These are phyloP conservation scores for Colletotrichum sp. DNA, from an alignment of 2,329 filamentous ascomycete species.

Conservation along the genomic window DNA sequence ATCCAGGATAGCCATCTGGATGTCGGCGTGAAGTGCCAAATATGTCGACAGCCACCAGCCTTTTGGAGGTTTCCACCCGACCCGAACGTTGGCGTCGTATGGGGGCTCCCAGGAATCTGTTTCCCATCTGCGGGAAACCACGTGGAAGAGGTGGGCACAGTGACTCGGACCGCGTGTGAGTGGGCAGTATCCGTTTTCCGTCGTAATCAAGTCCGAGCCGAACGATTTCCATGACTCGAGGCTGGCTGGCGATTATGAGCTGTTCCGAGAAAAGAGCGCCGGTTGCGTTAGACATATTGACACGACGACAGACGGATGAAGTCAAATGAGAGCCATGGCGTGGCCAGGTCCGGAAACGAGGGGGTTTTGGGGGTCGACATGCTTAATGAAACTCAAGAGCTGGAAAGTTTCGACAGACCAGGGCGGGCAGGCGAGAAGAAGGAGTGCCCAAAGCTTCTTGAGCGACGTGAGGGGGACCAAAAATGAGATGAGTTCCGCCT, in stretches of 20 bases:
- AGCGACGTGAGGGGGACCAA: not conserved
- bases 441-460: not conserved
- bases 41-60: not conserved
- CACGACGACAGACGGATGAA: not conserved
- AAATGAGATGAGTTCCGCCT: not conserved
- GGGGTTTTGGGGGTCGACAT: not conserved
- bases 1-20: not conserved
- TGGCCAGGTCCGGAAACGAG: not conserved
- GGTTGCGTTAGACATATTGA: not conserved
- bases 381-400: not conserved
- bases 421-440: not conserved
- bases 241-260: not conserved
- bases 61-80: not conserved
- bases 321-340: not conserved
- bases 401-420: not conserved
- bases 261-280: not conserved
- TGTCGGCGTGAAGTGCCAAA: not conserved
- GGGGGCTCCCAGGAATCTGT: constrained; percentile 1
- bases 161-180: not conserved
- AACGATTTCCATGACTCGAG: constrained; percentile 1
- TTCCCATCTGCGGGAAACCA: constrained; percentile 6
- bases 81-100: not conserved
- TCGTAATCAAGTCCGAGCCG: not conserved
- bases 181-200: not conserved
- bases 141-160: constrained; percentile 11